These are phyloP conservation scores for Trebouxia sp. DNA, from an alignment of 139 green algal genomes.

Conservation along the genomic window DNA sequence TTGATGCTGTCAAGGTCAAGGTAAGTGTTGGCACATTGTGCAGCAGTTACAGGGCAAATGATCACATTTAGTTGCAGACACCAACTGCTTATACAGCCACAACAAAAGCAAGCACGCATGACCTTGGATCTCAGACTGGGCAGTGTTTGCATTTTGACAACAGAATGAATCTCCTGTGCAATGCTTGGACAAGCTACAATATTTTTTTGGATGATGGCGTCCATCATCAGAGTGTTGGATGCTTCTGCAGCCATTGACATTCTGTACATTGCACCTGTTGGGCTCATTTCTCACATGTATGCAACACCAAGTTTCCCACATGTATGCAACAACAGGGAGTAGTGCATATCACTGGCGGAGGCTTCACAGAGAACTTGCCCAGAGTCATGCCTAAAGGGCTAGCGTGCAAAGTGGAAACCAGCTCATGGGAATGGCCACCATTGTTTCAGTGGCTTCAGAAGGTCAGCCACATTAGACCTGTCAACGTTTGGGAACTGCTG, in stretches of 20 bases:
- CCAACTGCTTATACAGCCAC: neutral
- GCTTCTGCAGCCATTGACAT: too few relatives aligned
- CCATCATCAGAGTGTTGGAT: too few relatives aligned
- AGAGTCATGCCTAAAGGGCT: conserved; percentile 88
- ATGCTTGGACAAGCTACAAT: too few relatives aligned
- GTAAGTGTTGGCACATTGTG: neutral
- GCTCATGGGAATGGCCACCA: conserved; percentile 68
- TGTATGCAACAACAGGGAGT: conserved; percentile 75
- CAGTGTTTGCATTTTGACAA: neutral
- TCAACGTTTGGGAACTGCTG: too few relatives aligned
- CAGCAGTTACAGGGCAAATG: neutral
- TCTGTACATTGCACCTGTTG: too few relatives aligned
- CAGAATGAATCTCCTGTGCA: too few relatives aligned
- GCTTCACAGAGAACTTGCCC: conserved; percentile 97
- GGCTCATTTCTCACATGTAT: neutral
- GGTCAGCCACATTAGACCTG: conserved; percentile 27
- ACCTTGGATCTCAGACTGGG: neutral
- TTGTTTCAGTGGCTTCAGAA: conserved; percentile 85
- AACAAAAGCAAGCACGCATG: neutral
- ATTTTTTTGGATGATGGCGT: too few relatives aligned
- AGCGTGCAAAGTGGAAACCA: conserved; percentile 57
- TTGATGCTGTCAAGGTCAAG: conserved; percentile 55
- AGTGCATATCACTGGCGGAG: conserved; percentile 98
- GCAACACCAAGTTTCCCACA: too few relatives aligned
- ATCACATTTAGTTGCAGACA: neutral